phyloP scores from a whole-genome alignment of 768 basidiomycete genomes.

The Pleurotus cornucopiae region DNA sequence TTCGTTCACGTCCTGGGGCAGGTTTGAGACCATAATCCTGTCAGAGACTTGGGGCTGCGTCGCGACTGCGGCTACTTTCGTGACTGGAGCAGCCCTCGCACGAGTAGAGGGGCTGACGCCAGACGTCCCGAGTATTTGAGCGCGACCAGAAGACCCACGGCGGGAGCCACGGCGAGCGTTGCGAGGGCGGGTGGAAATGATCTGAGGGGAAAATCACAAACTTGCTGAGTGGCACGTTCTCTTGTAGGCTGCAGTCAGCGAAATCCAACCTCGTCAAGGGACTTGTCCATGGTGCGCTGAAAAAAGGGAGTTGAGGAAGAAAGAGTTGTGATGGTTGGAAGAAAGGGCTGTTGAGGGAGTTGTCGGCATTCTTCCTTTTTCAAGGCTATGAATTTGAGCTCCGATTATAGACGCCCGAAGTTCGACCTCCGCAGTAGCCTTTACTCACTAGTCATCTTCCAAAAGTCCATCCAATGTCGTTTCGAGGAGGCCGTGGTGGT shows the following conservation, averaged over 20 bases:
- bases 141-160: conserved; percentile 43
- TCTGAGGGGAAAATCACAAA: conserved; percentile 35
- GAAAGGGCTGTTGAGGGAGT: conserved; percentile 13
- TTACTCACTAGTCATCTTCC: not conserved
- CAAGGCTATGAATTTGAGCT: not conserved
- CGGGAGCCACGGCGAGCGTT: conserved; percentile 41
- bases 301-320: conserved; percentile 11
- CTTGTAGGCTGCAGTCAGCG: conserved; percentile 2
- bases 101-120: conserved; percentile 44
- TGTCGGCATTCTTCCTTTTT: conserved; percentile 15
- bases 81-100: conserved; percentile 43
- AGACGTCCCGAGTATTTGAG: conserved; percentile 58
- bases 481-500: conserved; percentile 26
- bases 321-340: conserved; percentile 12
- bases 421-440: not conserved
- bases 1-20: conserved; percentile 92
- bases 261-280: conserved; percentile 71
- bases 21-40: conserved; percentile 95
- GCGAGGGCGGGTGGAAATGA: conserved; percentile 62
- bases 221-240: conserved; percentile 13
- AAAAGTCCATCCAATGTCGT: not conserved
- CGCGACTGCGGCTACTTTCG: conserved; percentile 32
- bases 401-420: not conserved
- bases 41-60: conserved; percentile 42
- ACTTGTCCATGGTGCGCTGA: conserved; percentile 61